Base-by-base conservation (phyloP, 1,284 basidiomycete genomes). In the Ganoderma resinaceum region DNA sequence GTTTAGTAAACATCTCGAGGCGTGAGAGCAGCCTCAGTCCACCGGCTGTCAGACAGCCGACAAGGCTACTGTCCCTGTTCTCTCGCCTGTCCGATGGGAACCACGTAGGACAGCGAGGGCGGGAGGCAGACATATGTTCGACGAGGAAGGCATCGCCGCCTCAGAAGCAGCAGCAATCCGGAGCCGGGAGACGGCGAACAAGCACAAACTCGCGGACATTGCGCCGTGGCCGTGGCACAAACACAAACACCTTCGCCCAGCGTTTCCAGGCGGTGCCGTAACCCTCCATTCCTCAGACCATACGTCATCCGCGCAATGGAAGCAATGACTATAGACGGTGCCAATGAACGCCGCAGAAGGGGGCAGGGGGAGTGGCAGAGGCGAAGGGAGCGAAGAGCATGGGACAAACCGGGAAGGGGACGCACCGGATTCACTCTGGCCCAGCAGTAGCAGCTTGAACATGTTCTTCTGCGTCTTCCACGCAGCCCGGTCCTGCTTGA, bases 361-460 rank as follows among this genome's bases (percentile, higher is more conserved):
- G 31, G 42, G 23, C 8, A 11, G 31, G 29, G 3, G 35, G 20
- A 29, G 46, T 20, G n/a, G 20, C 4, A 16, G 20, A 61, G 62
- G 59, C 20, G 62, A 5, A 57, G 29, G 33, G 64, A 9, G 42
- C 5, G 7, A 11, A 23, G 23, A 23, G 20, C 7, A 43, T 7
- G 42, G 20, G 42, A 43, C 42, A 7, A 43, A 18, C 26, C 57
- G 53, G 57, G 58, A 43, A 40, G 37, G 14, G 53, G 38, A 73
- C 86, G 73, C 70, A 89, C 88, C 89, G 72, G 87, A 89, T 76
- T 89, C 88, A 63, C 87, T 86, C 79, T 90, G 89, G 18, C 89
- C 89, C 59, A 91, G 78, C 23, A 90, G 80, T 18, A 90, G 78
- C 59, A 90, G 81, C 73, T 87, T 88, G 61, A 90, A 81, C 23